Evolutionary conservation across 768 basidiomycete species (phyloP).

Genomic region (Lactarius deliciosus): DNA sequence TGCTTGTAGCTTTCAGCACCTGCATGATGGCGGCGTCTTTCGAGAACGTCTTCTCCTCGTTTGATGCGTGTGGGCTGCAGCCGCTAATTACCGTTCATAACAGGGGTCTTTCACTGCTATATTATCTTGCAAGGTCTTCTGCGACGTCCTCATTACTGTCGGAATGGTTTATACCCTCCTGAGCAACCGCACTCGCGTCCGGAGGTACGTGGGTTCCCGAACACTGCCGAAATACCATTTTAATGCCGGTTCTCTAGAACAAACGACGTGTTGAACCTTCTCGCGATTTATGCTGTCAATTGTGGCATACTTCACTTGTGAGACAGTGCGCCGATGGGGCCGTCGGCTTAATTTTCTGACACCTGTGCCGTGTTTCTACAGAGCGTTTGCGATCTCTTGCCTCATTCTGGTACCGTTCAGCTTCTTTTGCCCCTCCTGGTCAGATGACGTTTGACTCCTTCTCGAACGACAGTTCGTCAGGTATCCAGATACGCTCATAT

Average conservation of each 20-base stretch:
- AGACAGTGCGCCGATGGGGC: neutral
- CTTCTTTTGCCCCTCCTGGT: neutral
- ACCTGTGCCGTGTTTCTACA: neutral
- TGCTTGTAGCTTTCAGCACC: neutral
- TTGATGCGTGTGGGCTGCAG: neutral
- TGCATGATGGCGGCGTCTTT: neutral
- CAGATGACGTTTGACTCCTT: too few species aligned
- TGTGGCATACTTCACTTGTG: conserved; percentile 1
- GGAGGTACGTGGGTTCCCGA: too few species aligned
- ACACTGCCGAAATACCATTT: neutral
- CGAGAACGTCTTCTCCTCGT: neutral
- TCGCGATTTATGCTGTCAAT: conserved; percentile 3
- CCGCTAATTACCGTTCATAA: neutral
- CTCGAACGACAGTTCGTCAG: too few species aligned
- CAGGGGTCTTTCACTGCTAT: neutral
- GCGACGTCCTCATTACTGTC: too few species aligned
- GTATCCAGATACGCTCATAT: too few species aligned
- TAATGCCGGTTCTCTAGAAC: neutral
- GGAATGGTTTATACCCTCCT: too few species aligned
- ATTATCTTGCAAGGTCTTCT: too few species aligned
- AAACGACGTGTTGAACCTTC: neutral
- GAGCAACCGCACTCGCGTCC: too few species aligned
- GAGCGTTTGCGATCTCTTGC: neutral
- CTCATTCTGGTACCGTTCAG: neutral
- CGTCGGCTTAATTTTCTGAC: neutral